Evolutionary conservation across 352 stramenopile species (phyloP), one percentile per base, ranked within the genome.

Genomic region (Phytophthora macrochlamydospora): DNA sequence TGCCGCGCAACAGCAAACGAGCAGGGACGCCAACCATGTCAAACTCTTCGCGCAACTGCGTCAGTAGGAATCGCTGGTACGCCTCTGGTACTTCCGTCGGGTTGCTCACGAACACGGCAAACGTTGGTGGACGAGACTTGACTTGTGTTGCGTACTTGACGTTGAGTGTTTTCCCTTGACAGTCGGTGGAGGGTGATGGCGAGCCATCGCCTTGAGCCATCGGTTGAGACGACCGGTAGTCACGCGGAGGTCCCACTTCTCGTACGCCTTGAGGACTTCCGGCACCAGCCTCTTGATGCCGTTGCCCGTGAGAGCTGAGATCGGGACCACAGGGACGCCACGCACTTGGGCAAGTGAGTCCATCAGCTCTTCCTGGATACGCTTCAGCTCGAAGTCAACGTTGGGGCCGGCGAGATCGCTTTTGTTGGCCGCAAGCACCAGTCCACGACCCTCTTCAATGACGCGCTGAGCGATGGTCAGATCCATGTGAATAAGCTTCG

Each of bases 121-220:
- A 95, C 5, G 87, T 95, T 38, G 87, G 87, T 31, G 85, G 85
- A 0, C 87, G 83, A 2, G 83, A 79, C 76, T 94, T 95, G 51
- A 95, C 83, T 64, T 95, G 87, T 33, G 87, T 94, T 54, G 87
- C 81, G 80, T 95, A 95, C 73, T 95, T 95, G 78, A 95, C 69
- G 65, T 95, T 95, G 37, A 94, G 67, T 53, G 81, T 78, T 76
- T 95, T 95, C 87, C 87, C 60, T 91, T 92, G 60, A 93, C 65
- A 3, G 82, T 91, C 63, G 87, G 87, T 44, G 87, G 85, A 46
- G 85, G 85, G 70, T 95, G 87, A 67, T 95, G 87, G 28, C 85
- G 82, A 33, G 78, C 79, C 84, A 95, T 95, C 35, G 87, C 83
- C 61, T 92, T 88, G 38, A 95, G 81, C 87, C 87, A 95, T 24